phyloP scores from a whole-genome alignment of 2,329 filamentous ascomycete species.

The Grosmannia serpens region DNA sequence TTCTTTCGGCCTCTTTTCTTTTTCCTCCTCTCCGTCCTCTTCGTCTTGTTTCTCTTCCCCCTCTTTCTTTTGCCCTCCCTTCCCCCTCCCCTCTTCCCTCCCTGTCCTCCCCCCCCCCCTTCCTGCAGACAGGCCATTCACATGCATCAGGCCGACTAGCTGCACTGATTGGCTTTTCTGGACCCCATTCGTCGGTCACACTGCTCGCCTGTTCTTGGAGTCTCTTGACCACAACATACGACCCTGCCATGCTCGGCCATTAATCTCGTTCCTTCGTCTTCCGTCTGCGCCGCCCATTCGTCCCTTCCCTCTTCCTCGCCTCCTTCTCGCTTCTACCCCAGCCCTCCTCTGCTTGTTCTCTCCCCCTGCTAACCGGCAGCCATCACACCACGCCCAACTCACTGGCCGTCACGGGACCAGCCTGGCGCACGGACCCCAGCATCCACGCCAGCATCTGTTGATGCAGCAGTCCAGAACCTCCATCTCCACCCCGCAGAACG shows the following conservation, averaged over 20 bases:
- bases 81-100: not conserved
- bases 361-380: not conserved
- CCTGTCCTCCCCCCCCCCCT: not conserved
- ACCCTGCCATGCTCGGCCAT: not conserved
- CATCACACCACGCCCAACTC: slow-evolving; percentile 6
- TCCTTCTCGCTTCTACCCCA: not conserved
- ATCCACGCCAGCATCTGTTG: not conserved
- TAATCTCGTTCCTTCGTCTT: not conserved
- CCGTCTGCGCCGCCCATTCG: not conserved
- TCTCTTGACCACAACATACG: not conserved
- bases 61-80: not conserved
- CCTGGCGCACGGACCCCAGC: not conserved
- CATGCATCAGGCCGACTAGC: not conserved
- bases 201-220: not conserved
- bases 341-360: not conserved
- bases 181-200: not conserved
- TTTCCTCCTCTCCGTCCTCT: not conserved
- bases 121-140: not conserved
- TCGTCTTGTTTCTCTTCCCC: not conserved
- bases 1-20: not conserved
- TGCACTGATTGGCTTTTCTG: not conserved
- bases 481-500: not conserved
- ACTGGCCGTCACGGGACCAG: not conserved
- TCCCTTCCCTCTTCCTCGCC: not conserved
- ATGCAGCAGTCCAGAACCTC: slow-evolving; percentile 5